phyloP scores from a whole-genome alignment of 106 monocot genomes.

The Vanilla planifolia region DNA sequence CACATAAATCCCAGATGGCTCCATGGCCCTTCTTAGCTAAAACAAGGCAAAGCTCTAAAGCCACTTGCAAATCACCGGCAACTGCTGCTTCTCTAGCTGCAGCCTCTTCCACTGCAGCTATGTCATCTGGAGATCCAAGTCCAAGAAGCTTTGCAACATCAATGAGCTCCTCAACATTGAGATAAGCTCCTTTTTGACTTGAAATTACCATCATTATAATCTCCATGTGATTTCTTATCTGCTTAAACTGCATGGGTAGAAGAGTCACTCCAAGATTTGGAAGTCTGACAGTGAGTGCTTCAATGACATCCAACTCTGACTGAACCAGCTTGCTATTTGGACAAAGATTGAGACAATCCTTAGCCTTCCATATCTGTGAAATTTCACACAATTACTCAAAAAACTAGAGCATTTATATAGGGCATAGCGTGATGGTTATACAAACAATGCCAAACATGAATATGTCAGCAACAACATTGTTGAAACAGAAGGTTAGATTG shows the following conservation, averaged over 20 bases:
- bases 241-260: constrained; percentile 86
- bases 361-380: constrained; percentile 91
- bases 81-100: constrained; percentile 88
- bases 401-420: neutral
- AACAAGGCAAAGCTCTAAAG: constrained; percentile 77
- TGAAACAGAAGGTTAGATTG: no score
- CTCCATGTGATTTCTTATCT: constrained; percentile 88
- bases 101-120: constrained; percentile 73
- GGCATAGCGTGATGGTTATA: neutral
- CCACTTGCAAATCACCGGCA: constrained; percentile 78
- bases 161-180: constrained; percentile 86
- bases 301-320: constrained; percentile 75
- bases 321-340: constrained; percentile 66
- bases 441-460: neutral
- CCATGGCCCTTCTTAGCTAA: constrained; percentile 85
- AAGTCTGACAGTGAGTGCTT: constrained; percentile 79
- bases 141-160: constrained; percentile 84
- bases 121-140: constrained; percentile 61
- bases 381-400: neutral
- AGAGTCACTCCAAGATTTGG: constrained; percentile 89
- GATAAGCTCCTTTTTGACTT: constrained; percentile 73
- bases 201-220: constrained; percentile 71
- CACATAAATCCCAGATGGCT: constrained; percentile 84
- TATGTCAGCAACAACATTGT: neutral
- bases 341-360: constrained; percentile 76